These are phyloP conservation scores for Eucalyptus urophylla DNA, from an alignment of 345 rosid species.

Conservation along the genomic window DNA sequence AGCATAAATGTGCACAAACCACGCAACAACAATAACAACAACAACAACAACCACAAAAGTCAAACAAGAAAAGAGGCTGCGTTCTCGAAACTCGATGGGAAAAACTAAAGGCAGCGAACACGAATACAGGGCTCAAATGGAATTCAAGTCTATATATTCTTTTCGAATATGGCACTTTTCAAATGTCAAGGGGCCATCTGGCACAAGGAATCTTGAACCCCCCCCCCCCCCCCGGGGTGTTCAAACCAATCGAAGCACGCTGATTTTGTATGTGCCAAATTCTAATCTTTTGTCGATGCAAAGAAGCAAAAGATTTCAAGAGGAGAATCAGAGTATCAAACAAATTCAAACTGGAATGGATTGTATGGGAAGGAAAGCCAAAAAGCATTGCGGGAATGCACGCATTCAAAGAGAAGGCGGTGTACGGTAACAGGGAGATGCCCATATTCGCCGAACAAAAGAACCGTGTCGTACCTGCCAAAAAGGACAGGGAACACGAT, in stretches of 20 bases:
- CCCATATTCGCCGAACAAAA: background rate
- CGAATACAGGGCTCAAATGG: background rate
- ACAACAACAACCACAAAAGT: background rate
- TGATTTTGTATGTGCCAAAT: background rate
- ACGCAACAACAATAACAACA: background rate
- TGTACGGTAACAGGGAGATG: background rate
- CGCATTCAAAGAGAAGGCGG: background rate
- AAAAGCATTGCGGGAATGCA: background rate
- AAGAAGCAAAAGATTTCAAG: background rate
- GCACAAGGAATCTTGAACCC: background rate
- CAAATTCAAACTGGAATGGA: background rate
- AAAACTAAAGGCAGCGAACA: background rate
- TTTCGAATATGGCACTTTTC: background rate
- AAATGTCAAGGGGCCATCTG: background rate
- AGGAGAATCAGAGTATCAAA: background rate
- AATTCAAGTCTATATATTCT: background rate
- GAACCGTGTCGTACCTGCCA: background rate
- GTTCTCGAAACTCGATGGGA: background rate
- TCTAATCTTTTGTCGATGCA: background rate
- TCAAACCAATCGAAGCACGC: background rate
- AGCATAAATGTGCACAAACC: background rate
- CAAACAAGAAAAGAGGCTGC: background rate
- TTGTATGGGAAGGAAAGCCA: background rate
- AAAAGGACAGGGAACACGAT: background rate
- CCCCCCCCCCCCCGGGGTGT: background rate